Percentiles rank a stretch among this genome's conserved stretches.
phyloP scores from a whole-genome alignment of 192 early-diverging fungal genomes.

The Dissophora ornata region DNA sequence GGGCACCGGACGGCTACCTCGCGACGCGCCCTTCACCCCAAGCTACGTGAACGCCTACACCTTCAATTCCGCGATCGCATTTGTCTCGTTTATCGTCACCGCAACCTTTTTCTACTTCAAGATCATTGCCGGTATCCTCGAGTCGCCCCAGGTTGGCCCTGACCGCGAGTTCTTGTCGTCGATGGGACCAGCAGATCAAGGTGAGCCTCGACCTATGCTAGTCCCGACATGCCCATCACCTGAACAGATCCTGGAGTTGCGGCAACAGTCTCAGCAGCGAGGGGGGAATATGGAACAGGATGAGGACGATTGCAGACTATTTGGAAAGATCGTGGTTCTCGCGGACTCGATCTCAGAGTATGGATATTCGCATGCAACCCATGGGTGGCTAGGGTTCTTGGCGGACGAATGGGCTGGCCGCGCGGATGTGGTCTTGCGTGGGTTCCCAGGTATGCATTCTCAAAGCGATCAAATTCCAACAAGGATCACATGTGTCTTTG shows the following conservation, averaged over 20 bases:
- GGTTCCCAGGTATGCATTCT: constrained; percentile 80
- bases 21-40: constrained; percentile 48
- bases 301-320: constrained; percentile 27
- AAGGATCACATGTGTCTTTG: no score
- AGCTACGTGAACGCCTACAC: constrained; percentile 48
- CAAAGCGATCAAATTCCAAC: no score
- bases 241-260: not conserved
- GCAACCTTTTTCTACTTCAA: constrained; percentile 51
- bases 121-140: constrained; percentile 40
- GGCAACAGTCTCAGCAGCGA: not conserved
- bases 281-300: not conserved
- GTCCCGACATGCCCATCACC: constrained; percentile 19
- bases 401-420: constrained; percentile 44
- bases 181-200: constrained; percentile 21
- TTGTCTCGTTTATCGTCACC: constrained; percentile 42
- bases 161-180: constrained; percentile 23
- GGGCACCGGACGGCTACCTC: constrained; percentile 45
- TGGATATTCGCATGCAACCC: constrained; percentile 42
- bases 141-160: constrained; percentile 39
- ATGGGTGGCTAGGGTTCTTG: constrained; percentile 43
- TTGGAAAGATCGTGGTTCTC: constrained; percentile 47
- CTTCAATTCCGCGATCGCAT: constrained; percentile 43
- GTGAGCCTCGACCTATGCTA: constrained; percentile 29
- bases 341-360: constrained; percentile 48
- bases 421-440: constrained; percentile 81